Evolutionary conservation across 2,329 filamentous ascomycete genomes (phyloP).

Genomic region (Chaetoscypha palmicola): DNA sequence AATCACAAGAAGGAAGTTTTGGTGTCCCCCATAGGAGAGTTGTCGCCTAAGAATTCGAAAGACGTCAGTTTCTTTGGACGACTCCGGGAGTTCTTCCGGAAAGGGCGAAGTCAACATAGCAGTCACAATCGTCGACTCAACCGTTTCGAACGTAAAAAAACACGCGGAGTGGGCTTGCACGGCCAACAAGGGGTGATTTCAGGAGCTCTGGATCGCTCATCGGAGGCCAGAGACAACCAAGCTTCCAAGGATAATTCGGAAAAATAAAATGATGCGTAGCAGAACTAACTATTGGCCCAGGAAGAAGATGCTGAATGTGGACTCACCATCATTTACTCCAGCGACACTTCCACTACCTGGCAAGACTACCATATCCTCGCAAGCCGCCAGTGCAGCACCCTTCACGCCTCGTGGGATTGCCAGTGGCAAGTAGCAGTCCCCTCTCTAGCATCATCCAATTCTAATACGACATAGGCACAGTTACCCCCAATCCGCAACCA

Average conservation of each 20-base stretch:
- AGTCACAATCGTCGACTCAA: background rate
- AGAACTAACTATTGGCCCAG: constrained; percentile 27
- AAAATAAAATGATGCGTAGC: background rate
- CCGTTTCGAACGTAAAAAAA: too few species aligned
- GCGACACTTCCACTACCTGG: constrained; percentile 40
- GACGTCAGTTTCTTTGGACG: too few species aligned
- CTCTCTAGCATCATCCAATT: too few species aligned
- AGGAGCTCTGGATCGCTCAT: background rate
- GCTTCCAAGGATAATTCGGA: background rate
- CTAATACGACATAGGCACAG: constrained; percentile 27
- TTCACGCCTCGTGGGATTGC: constrained; percentile 65
- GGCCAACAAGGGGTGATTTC: background rate
- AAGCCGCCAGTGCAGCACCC: constrained; percentile 80
- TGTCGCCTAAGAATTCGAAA: too few species aligned
- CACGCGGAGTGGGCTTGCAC: too few species aligned
- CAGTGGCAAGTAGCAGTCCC: constrained; percentile 30
- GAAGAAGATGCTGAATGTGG: constrained; percentile 84
- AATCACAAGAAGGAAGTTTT: too few species aligned
- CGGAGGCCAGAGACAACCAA: background rate
- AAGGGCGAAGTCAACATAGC: background rate
- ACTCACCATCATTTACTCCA: constrained; percentile 92
- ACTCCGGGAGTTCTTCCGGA: too few species aligned
- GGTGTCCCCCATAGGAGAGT: too few species aligned
- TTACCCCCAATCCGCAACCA: constrained; percentile 26
- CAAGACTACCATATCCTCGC: constrained; percentile 75